A percentile compares a stretch with the other conserved stretches of the same genome.
Conservation (phyloP, 352 stramenopile species). For the Aphanomyces astaci region DNA sequence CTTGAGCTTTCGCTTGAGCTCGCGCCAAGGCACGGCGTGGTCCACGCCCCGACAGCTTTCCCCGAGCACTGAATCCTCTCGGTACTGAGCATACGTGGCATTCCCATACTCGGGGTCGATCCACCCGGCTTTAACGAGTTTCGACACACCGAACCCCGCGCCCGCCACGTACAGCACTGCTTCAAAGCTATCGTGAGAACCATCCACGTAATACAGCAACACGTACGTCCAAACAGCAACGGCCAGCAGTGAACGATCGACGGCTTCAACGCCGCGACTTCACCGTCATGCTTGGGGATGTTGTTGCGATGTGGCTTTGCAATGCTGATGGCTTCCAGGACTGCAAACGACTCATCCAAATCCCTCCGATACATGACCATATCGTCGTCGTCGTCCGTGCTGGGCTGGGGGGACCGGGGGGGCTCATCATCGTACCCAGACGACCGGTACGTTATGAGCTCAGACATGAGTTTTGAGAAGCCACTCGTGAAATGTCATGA, state of each 20-base stretch:
- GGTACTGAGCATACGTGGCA: background rate
- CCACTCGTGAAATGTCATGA: too few species aligned
- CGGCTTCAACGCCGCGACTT: background rate
- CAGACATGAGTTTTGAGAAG: too few species aligned
- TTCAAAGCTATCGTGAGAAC: too few species aligned
- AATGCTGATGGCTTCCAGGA: background rate
- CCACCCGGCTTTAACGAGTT: background rate
- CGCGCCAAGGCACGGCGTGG: background rate
- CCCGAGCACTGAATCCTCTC: background rate
- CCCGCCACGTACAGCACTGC: background rate
- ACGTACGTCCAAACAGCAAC: conserved; percentile 1
- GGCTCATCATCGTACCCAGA: background rate
- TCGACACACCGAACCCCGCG: background rate
- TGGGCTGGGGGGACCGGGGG: background rate
- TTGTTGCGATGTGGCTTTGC: too few species aligned
- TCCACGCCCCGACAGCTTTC: conserved; percentile 5
- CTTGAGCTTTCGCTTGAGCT: conserved; percentile 13
- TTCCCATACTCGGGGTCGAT: conserved; percentile 2
- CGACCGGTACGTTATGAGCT: background rate
- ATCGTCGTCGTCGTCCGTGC: background rate
- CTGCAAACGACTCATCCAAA: background rate
- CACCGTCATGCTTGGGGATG: too few species aligned
- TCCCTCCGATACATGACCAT: background rate
- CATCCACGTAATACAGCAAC: too few species aligned
- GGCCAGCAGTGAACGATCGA: background rate